Base-by-base conservation (phyloP, 306 rosid genomes). In the Cicer bijugum region DNA sequence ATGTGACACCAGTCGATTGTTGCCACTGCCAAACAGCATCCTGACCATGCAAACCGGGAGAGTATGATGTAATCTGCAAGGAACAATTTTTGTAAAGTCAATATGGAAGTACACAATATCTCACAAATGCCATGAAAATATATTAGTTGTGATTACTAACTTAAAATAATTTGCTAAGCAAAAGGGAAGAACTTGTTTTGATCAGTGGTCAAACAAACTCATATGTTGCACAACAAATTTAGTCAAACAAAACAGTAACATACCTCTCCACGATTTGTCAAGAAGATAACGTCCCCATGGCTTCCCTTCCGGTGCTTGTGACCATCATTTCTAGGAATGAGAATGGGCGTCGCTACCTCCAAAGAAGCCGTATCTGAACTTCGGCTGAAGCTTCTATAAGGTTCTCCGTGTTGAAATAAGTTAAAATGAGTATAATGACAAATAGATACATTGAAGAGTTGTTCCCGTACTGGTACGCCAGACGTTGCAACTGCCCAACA, bases 401-500 rank as follows among this genome's bases (percentile, higher is more conserved):
- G 89, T 76, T 95, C 99, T 80, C 96, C 95, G 47, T 95, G 93
- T 75, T 88, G 99, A 80, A 95, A 87, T 48, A 91, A 80, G 92
- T 90, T 91, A 71, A 92, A 90, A 70, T 87, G 90, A 78, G 84
- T 69, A 76, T 86, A 89, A 68, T 91, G 97, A 84, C 99, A 95
- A 81, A 95, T 91, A 58, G 99, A 91, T 71, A 91, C 99, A 68
- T 95, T 95, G 69, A 95, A 95, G 44, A 95, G 90, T 82, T 95
- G 97, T 73, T 95, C 99, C 70, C 93, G 87, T 52, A 92, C 80
- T 8, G 97, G 99, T 56, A 95, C 97, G 60, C 99, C 99, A 60
- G 99, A 95, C 37, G 99, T 90, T 67, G 99, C 99, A 76, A 95
- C 89, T 62, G 99, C 99, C 97, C 97, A 95, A 84, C 99, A 95